phyloP scores from a whole-genome alignment of 768 basidiomycete species.

The Podaxis mareebaensis region DNA sequence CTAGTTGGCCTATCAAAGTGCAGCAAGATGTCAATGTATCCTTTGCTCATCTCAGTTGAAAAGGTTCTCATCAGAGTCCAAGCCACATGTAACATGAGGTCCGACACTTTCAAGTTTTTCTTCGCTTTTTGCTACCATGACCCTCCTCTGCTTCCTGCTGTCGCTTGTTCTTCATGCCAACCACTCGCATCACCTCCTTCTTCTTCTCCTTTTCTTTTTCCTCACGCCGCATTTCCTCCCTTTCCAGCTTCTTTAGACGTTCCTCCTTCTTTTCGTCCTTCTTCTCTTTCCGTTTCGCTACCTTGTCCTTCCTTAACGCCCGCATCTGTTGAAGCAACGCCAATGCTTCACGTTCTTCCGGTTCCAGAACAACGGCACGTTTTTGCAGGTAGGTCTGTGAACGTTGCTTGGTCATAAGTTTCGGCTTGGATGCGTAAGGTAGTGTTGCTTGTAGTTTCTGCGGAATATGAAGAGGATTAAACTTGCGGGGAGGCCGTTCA shows the following conservation, averaged over 20 bases:
- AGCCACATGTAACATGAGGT: too few species aligned
- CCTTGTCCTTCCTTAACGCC: slow-evolving; percentile 88
- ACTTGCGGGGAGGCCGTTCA: slow-evolving; percentile 77
- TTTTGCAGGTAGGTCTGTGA: slow-evolving; percentile 88
- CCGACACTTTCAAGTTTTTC: background rate
- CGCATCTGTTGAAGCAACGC: slow-evolving; percentile 92
- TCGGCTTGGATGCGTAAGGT: slow-evolving; percentile 93
- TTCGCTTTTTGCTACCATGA: background rate
- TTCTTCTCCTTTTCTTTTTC: slow-evolving; percentile 78
- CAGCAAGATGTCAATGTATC: too few species aligned
- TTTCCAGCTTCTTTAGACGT: slow-evolving; percentile 71
- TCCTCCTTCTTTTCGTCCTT: slow-evolving; percentile 75
- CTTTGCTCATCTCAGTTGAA: too few species aligned
- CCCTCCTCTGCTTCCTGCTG: background rate
- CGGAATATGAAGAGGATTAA: slow-evolving; percentile 88
- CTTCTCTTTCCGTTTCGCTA: slow-evolving; percentile 76
- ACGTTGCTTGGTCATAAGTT: slow-evolving; percentile 72
- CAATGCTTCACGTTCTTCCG: slow-evolving; percentile 92
- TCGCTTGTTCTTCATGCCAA: background rate
- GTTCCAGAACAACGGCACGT: slow-evolving; percentile 93
- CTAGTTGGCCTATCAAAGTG: too few species aligned
- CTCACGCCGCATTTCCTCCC: slow-evolving; percentile 57
- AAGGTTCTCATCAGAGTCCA: too few species aligned
- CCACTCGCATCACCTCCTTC: slow-evolving; percentile 44
- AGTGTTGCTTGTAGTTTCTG: slow-evolving; percentile 88